A percentile compares a stretch with the other conserved stretches of the same genome.
Evolutionary conservation across 805 yeast genomes (phyloP).

Genomic region (Sporopachydermia quercuum): DNA sequence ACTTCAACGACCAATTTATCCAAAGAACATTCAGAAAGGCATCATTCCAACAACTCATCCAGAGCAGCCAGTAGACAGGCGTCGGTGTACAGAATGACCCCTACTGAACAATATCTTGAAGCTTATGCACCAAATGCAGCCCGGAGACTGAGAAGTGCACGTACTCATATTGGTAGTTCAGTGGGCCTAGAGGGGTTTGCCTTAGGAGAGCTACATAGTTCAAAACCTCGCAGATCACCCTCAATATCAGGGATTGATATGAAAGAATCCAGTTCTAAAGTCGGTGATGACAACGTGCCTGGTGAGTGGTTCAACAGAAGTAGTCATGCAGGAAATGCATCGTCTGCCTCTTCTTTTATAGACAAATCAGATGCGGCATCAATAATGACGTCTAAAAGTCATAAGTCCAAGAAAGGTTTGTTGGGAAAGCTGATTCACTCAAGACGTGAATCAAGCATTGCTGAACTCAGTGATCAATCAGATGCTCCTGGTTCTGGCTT

Average conservation of each 20-base stretch:
- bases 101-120: background rate
- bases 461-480: background rate
- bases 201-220: too few relatives aligned
- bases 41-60: too few relatives aligned
- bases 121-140: background rate
- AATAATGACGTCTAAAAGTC: background rate
- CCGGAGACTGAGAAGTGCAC: background rate
- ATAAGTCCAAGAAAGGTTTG: conserved; percentile 9
- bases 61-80: too few relatives aligned
- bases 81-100: background rate
- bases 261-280: background rate
- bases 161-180: background rate
- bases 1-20: background rate
- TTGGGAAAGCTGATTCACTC: conserved; percentile 15
- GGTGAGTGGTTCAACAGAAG: too few relatives aligned
- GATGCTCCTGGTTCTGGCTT: background rate
- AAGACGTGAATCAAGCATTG: conserved; percentile 3
- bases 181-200: too few relatives aligned
- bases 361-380: conserved; percentile 1
- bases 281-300: too few relatives aligned
- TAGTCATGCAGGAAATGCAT: background rate
- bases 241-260: background rate
- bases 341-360: background rate
- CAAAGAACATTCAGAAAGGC: background rate
- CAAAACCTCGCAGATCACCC: background rate